phyloP scores from a whole-genome alignment of 139 green algal genomes.

The Volvox africanus region DNA sequence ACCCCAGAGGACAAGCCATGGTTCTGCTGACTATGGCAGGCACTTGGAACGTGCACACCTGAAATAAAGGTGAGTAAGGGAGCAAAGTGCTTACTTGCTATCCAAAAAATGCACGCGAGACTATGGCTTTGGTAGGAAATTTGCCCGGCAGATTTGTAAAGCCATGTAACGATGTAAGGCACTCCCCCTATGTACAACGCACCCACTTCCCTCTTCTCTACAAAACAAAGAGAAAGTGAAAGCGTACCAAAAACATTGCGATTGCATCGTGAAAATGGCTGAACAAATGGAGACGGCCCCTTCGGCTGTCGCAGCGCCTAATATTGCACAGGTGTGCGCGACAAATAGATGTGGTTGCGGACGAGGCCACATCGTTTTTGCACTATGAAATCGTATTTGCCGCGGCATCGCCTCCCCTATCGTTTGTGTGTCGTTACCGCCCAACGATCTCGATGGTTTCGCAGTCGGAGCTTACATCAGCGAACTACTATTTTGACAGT shows the following conservation, averaged over 20 bases:
- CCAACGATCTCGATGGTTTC: not conserved
- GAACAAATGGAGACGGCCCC: conserved; percentile 16
- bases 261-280: not conserved
- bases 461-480: conserved; percentile 74
- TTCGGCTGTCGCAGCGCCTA: not conserved
- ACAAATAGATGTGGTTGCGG: not conserved
- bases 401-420: not conserved
- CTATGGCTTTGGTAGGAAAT: too few relatives aligned
- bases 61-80: too few relatives aligned
- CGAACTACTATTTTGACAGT: conserved; percentile 93
- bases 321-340: not conserved
- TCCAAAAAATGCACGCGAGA: too few relatives aligned
- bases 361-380: not conserved
- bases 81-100: too few relatives aligned
- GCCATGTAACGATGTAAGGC: too few relatives aligned
- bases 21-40: too few relatives aligned
- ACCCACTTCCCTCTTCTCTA: too few relatives aligned
- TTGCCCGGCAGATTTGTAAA: too few relatives aligned
- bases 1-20: conserved; percentile 18
- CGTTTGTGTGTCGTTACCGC: not conserved
- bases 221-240: too few relatives aligned
- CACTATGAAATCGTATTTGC: not conserved
- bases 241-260: not conserved
- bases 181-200: too few relatives aligned
- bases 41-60: too few relatives aligned